A percentile compares a stretch with the other conserved stretches of the same genome.
Evolutionary conservation across 2,329 filamentous ascomycete species (phyloP).

Genomic region (Fusarium pseudonygamai): DNA sequence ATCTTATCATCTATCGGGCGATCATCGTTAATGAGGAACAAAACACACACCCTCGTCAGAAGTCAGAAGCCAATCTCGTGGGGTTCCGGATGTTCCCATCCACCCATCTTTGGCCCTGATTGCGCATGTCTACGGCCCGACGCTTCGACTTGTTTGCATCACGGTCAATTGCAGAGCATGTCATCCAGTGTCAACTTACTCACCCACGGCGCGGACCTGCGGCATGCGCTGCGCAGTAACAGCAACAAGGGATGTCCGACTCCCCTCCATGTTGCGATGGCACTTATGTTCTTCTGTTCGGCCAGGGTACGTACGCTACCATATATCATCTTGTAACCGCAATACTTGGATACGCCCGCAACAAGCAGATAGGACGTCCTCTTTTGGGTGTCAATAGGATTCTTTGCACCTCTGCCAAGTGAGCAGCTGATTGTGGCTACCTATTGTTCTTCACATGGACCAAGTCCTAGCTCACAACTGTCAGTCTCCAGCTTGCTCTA

Average conservation of each 20-base stretch:
- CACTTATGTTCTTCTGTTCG: constrained; percentile 1
- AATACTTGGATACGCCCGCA: constrained; percentile 15
- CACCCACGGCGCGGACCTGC: not conserved
- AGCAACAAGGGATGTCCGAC: not conserved
- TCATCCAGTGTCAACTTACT: not conserved
- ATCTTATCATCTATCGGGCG: constrained; percentile 39
- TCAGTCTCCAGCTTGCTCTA: not conserved
- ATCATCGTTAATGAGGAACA: constrained; percentile 35
- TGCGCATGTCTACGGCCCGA: not conserved
- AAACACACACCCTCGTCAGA: constrained; percentile 30
- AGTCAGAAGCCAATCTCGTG: constrained; percentile 41
- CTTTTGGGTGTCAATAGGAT: constrained; percentile 25
- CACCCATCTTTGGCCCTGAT: not conserved
- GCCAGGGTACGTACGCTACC: not conserved
- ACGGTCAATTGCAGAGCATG: not conserved
- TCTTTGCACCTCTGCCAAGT: not conserved
- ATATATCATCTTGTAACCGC: constrained; percentile 1
- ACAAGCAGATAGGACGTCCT: not conserved
- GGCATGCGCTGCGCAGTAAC: not conserved
- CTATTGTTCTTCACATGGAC: constrained; percentile 21
- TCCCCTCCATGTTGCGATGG: not conserved
- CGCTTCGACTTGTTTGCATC: not conserved
- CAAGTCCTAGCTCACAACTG: not conserved
- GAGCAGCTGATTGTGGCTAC: constrained; percentile 16
- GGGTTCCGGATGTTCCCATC: constrained; percentile 6